Evolutionary conservation across 2,329 filamentous ascomycete genomes (phyloP).

Genomic region (Ciborinia camelliae): DNA sequence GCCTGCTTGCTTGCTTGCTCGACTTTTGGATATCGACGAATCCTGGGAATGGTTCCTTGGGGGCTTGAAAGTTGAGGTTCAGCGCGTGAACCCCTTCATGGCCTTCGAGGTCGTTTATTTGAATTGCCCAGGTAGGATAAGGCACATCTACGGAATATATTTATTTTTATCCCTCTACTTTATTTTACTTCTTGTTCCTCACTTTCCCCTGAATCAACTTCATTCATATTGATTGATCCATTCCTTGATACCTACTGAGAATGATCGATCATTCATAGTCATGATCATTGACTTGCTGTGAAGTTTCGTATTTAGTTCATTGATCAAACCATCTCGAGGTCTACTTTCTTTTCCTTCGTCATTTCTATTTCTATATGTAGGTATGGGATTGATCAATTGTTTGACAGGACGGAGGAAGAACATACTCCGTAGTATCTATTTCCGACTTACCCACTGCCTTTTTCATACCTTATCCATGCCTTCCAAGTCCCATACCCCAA

Average conservation of each 20-base stretch:
- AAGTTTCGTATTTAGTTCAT: neutral
- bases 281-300: neutral
- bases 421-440: slow-evolving; percentile 12
- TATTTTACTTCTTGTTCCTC: slow-evolving; percentile 1
- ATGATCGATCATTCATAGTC: neutral
- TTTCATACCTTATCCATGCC: slow-evolving; percentile 1
- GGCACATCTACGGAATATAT: neutral
- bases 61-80: slow-evolving; percentile 17
- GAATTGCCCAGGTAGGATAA: neutral
- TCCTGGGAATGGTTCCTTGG: slow-evolving; percentile 12
- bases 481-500: neutral
- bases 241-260: neutral
- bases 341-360: neutral
- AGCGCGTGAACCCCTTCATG: slow-evolving; percentile 20
- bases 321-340: neutral
- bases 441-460: slow-evolving; percentile 1
- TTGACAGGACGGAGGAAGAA: neutral
- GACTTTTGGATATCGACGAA: neutral
- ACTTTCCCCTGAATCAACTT: slow-evolving; percentile 13
- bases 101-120: slow-evolving; percentile 13
- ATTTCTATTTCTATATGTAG: no score
- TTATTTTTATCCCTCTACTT: neutral
- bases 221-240: neutral
- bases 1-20: neutral
- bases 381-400: slow-evolving; percentile 9